A percentile compares a stretch with the other conserved stretches of the same genome.
Conservation (phyloP, 2,329 filamentous ascomycete genomes). For the Fusarium hainanense region DNA sequence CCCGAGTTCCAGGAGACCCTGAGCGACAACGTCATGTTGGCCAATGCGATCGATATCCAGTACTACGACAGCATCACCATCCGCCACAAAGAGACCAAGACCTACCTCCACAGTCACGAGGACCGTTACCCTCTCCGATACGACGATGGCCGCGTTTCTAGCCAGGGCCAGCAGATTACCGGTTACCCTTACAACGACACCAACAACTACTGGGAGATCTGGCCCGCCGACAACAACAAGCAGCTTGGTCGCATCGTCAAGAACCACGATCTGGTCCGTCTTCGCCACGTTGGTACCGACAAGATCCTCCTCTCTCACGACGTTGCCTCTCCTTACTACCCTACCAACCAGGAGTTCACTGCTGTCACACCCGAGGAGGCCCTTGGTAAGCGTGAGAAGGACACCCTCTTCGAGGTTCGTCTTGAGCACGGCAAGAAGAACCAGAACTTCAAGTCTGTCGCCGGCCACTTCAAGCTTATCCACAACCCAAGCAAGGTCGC, state of each 20-base stretch:
- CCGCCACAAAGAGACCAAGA: slow-evolving; percentile 96
- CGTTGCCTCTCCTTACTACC: slow-evolving; percentile 94
- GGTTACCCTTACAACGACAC: slow-evolving; percentile 98
- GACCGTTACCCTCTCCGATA: slow-evolving; percentile 93
- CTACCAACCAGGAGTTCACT: slow-evolving; percentile 99
- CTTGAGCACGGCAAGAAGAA: slow-evolving; percentile 85
- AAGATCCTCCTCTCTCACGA: slow-evolving; percentile 91
- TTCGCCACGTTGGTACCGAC: slow-evolving; percentile 88
- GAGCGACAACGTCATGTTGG: slow-evolving; percentile 92
- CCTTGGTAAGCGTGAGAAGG: slow-evolving; percentile 78
- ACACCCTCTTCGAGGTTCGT: slow-evolving; percentile 92
- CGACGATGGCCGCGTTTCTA: slow-evolving; percentile 96
- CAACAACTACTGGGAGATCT: slow-evolving; percentile 97
- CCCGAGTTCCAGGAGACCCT: slow-evolving; percentile 98
- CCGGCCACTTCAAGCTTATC: slow-evolving; percentile 94
- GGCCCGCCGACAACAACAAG: slow-evolving; percentile 73
- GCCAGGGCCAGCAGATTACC: slow-evolving; percentile 97
- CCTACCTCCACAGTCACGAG: slow-evolving; percentile 92
- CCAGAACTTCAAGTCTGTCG: slow-evolving; percentile 89
- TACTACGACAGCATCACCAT: slow-evolving; percentile 91
- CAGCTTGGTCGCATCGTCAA: slow-evolving; percentile 73
- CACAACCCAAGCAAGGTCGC: slow-evolving; percentile 95
- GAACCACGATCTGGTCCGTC: slow-evolving; percentile 86
- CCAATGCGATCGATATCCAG: slow-evolving; percentile 85
- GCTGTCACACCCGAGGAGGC: slow-evolving; percentile 80